Evolutionary conservation across 306 rosid genomes (phyloP).

Genomic region (Gillenia trifoliata): DNA sequence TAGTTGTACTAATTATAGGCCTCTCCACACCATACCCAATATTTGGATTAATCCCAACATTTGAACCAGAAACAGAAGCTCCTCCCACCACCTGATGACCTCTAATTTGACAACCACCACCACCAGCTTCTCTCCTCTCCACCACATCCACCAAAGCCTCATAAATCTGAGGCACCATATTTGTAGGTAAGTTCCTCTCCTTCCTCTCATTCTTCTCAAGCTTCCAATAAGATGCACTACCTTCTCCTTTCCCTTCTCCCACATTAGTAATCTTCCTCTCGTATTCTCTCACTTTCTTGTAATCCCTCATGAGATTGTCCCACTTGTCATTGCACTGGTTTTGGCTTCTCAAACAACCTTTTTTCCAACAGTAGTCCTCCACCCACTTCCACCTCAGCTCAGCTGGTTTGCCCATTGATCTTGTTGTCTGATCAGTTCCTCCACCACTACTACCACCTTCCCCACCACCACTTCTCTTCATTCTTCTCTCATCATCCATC

Average conservation of each 20-base stretch:
- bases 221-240: conserved; percentile 31
- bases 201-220: conserved; percentile 43
- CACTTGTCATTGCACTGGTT: conserved; percentile 55
- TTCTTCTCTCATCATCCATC: conserved; percentile 49
- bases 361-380: conserved; percentile 42
- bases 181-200: conserved; percentile 39
- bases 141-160: conserved; percentile 37
- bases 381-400: conserved; percentile 58
- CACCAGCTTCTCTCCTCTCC: conserved; percentile 28
- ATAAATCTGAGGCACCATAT: conserved; percentile 38
- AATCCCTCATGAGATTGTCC: conserved; percentile 53
- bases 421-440: neutral
- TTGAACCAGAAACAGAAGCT: conserved; percentile 14
- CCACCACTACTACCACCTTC: neutral
- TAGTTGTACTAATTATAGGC: neutral
- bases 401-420: conserved; percentile 19
- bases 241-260: neutral
- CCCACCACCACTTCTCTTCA: conserved; percentile 17
- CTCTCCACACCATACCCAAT: conserved; percentile 16
- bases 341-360: conserved; percentile 43
- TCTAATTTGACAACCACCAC: neutral
- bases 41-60: neutral
- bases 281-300: conserved; percentile 48
- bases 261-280: conserved; percentile 18
- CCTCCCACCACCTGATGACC: conserved; percentile 5